Percentiles rank a stretch among this genome's conserved stretches.
phyloP scores from a whole-genome alignment of 805 yeast species.

The Barnettozyma sucrosica region DNA sequence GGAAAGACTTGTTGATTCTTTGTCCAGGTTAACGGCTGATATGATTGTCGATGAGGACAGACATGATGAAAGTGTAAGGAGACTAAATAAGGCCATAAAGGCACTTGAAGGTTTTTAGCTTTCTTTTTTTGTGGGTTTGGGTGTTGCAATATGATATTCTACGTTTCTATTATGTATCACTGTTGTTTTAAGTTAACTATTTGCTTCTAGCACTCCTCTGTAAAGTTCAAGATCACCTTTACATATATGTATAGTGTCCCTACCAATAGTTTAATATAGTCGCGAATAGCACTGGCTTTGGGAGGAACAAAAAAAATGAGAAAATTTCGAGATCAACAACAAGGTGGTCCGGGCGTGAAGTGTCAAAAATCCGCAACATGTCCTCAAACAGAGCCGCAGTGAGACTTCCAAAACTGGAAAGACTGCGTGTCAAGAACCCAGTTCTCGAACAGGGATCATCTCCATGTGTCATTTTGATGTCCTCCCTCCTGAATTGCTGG shows the following conservation, averaged over 20 bases:
- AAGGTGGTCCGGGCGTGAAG: not conserved
- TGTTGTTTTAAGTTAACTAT: not conserved
- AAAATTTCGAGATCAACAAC: not conserved
- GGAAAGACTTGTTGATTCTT: constrained; percentile 80
- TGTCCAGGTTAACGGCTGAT: constrained; percentile 82
- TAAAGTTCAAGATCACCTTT: no score
- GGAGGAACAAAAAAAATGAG: constrained; percentile 1
- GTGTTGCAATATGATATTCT: not conserved
- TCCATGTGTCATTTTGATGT: constrained; percentile 76
- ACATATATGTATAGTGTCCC: not conserved
- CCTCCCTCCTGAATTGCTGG: constrained; percentile 89
- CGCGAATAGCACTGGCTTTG: not conserved
- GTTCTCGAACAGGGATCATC: constrained; percentile 51
- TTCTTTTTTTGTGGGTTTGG: no score
- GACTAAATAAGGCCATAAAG: constrained; percentile 76
- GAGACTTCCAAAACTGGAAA: constrained; percentile 69
- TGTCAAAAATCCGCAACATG: constrained; percentile 15
- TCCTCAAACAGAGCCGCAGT: constrained; percentile 31
- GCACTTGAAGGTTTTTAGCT: constrained; percentile 75
- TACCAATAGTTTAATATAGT: not conserved
- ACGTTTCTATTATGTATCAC: not conserved
- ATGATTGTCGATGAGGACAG: constrained; percentile 82
- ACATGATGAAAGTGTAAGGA: constrained; percentile 69
- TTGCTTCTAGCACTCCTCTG: not conserved
- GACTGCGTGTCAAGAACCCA: constrained; percentile 64